Percentiles rank a stretch among this genome's conserved stretches.
Conservation (phyloP, 495 filamentous ascomycete genomes). For the Aspergillus cavernicola region DNA sequence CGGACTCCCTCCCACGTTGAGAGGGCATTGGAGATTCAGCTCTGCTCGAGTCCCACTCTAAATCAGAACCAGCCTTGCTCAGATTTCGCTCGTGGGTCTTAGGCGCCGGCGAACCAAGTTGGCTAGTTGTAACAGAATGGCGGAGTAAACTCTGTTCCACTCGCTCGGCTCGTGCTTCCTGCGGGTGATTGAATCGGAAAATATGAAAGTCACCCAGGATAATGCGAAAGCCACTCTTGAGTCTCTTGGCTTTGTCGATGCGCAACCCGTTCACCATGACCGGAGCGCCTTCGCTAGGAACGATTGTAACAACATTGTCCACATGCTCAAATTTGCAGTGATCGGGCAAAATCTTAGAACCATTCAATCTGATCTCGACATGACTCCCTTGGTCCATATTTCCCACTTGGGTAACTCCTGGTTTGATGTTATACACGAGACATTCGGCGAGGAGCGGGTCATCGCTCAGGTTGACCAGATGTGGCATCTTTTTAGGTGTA, state of each 20-base stretch:
- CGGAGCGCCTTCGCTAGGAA: slow-evolving; percentile 83
- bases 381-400: slow-evolving; percentile 78
- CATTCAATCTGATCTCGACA: slow-evolving; percentile 89
- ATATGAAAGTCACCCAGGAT: slow-evolving; percentile 99
- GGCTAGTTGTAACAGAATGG: slow-evolving; percentile 81
- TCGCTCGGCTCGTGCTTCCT: slow-evolving; percentile 90
- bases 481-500: slow-evolving; percentile 97
- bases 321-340: slow-evolving; percentile 93
- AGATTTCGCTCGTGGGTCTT: slow-evolving; percentile 73
- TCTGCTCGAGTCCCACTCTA: slow-evolving; percentile 65
- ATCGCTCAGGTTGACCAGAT: slow-evolving; percentile 96
- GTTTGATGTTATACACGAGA: slow-evolving; percentile 97
- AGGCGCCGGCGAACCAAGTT: slow-evolving; percentile 68
- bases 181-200: slow-evolving; percentile 96
- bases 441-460: slow-evolving; percentile 95
- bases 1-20: slow-evolving; percentile 68
- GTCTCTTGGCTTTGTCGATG: slow-evolving; percentile 72
- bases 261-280: slow-evolving; percentile 97
- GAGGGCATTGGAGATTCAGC: slow-evolving; percentile 78
- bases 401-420: slow-evolving; percentile 86
- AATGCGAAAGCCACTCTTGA: slow-evolving; percentile 89
- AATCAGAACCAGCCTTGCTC: slow-evolving; percentile 70
- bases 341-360: slow-evolving; percentile 83
- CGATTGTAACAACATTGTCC: slow-evolving; percentile 84
- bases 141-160: slow-evolving; percentile 85